Conservation (phyloP, 2,329 filamentous ascomycete species). For the Colletotrichum zoysiae region DNA sequence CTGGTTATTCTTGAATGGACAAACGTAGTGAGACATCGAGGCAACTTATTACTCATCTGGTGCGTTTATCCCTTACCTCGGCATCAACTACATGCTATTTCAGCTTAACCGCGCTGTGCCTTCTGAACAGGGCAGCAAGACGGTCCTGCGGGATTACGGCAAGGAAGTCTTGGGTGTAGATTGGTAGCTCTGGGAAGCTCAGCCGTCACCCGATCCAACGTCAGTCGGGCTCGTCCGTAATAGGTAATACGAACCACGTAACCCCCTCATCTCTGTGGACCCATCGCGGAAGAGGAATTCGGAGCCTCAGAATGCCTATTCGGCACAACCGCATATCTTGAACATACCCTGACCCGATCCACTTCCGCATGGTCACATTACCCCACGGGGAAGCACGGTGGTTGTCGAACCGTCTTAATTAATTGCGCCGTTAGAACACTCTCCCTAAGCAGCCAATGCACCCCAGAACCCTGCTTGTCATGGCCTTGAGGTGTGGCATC, state of each 20-base stretch:
- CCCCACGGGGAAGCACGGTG: slow-evolving; percentile 28
- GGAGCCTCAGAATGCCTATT: slow-evolving; percentile 25
- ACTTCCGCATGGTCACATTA: slow-evolving; percentile 23
- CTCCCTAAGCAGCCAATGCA: slow-evolving; percentile 7
- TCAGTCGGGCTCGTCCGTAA: not conserved
- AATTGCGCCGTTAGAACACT: slow-evolving; percentile 5
- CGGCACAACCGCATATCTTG: not conserved
- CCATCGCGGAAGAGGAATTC: slow-evolving; percentile 14
- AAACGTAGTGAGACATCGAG: not conserved
- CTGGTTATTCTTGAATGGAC: not conserved
- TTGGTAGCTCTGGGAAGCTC: not conserved
- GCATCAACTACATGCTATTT: not conserved
- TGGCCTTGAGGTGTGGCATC: not conserved
- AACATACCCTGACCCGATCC: slow-evolving; percentile 5
- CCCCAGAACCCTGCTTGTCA: not conserved
- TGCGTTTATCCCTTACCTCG: slow-evolving; percentile 1
- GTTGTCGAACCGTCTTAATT: not conserved
- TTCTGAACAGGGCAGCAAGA: slow-evolving; percentile 22
- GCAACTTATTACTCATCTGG: not conserved
- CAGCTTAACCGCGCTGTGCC: not conserved
- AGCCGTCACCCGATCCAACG: slow-evolving; percentile 8
- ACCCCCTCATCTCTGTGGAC: not conserved
- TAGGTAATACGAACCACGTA: slow-evolving; percentile 27
- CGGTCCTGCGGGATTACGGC: not conserved
- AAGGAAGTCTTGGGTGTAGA: slow-evolving; percentile 6